phyloP scores from a whole-genome alignment of 495 filamentous ascomycete species.

The Chaetomium tenue region DNA sequence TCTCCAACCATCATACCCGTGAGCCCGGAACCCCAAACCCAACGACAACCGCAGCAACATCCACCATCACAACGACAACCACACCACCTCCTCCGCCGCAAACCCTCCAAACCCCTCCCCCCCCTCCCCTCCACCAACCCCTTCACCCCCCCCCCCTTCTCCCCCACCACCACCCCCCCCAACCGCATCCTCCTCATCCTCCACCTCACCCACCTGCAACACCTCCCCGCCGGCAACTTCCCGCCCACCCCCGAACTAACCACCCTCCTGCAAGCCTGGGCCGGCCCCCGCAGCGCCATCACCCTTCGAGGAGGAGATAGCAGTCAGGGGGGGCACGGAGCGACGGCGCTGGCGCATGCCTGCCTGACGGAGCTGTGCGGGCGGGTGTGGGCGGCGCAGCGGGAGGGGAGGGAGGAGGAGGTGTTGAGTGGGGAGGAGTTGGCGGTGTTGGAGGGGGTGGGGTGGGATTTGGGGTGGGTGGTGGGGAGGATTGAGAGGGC shows the following conservation, averaged over 20 bases:
- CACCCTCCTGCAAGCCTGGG: slow-evolving; percentile 19
- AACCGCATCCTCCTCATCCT: slow-evolving; percentile 27
- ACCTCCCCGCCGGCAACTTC: slow-evolving; percentile 27
- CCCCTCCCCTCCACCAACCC: neutral
- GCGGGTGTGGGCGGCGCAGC: slow-evolving; percentile 26
- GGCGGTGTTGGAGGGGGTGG: slow-evolving; percentile 25
- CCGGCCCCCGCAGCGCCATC: neutral
- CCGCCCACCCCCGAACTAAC: slow-evolving; percentile 21
- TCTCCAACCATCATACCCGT: slow-evolving; percentile 7
- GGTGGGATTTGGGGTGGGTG: slow-evolving; percentile 30
- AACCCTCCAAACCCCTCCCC: neutral
- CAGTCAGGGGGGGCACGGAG: neutral
- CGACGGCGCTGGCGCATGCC: slow-evolving; percentile 26
- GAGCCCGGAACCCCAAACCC: slow-evolving; percentile 10
- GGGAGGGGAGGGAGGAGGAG: slow-evolving; percentile 25
- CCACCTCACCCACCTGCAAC: slow-evolving; percentile 24
- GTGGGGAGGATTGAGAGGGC: neutral
- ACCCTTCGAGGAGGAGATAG: too few relatives aligned
- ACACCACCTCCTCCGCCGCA: neutral
- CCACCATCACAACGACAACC: neutral
- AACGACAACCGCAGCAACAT: neutral
- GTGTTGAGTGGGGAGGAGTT: slow-evolving; percentile 24
- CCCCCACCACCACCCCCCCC: slow-evolving; percentile 7
- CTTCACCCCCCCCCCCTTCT: neutral
- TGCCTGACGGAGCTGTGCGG: slow-evolving; percentile 26